phyloP scores from a whole-genome alignment of 148 eudicot species.

The Fagopyrum tataricum region DNA sequence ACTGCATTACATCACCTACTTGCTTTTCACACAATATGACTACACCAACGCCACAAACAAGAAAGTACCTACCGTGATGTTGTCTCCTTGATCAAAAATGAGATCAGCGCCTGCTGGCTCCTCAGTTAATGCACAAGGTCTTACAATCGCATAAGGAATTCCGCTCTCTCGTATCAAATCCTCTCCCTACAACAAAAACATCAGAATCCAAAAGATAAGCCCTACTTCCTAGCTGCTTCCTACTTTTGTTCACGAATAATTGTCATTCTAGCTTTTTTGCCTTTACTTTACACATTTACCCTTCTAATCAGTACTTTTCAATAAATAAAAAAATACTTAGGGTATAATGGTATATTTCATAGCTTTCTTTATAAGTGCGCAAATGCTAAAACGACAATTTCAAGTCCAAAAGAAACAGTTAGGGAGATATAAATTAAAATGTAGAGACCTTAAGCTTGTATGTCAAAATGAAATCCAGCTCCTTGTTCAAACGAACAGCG shows the following conservation, averaged over 20 bases:
- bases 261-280: no score
- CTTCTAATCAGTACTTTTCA: no score
- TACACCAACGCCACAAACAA: no score
- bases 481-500: slow-evolving; percentile 97
- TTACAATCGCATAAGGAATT: slow-evolving; percentile 77
- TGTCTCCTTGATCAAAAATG: slow-evolving; percentile 94
- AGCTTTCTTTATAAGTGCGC: no score
- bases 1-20: not conserved
- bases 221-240: slow-evolving; percentile 2
- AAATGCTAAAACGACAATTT: no score
- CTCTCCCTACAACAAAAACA: slow-evolving; percentile 57
- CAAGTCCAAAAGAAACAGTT: not conserved
- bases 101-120: slow-evolving; percentile 99
- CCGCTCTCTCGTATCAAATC: slow-evolving; percentile 89
- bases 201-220: not conserved
- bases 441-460: slow-evolving; percentile 83
- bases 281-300: no score
- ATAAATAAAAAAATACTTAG: no score
- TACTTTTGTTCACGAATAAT: no score
- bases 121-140: slow-evolving; percentile 97
- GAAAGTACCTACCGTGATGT: slow-evolving; percentile 69
- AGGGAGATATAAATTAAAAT: not conserved
- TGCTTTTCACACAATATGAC: not conserved
- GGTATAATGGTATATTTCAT: no score
- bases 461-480: slow-evolving; percentile 76